Percentiles rank a stretch among this genome's conserved stretches.
phyloP scores from a whole-genome alignment of 768 basidiomycete genomes.

The Mycena olivaceomarginata region DNA sequence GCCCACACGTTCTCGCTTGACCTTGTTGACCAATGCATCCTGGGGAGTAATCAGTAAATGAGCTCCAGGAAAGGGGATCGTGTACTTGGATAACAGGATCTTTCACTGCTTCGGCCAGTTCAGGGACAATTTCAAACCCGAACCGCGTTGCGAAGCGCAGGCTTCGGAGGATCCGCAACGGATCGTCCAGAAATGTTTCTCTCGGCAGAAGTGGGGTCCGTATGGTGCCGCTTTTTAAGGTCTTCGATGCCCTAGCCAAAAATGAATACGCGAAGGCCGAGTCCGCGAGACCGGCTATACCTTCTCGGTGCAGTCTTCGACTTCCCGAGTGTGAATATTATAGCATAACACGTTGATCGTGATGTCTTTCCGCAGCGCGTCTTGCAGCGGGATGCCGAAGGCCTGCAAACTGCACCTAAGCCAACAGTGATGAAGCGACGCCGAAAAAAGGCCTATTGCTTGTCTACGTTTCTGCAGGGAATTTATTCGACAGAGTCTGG shows the following conservation, averaged over 20 bases:
- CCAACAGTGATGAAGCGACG: background rate
- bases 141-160: slow-evolving; percentile 94
- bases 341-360: slow-evolving; percentile 98
- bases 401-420: slow-evolving; percentile 65
- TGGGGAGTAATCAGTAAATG: slow-evolving; percentile 44
- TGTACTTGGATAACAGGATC: slow-evolving; percentile 80
- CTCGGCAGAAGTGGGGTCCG: slow-evolving; percentile 92
- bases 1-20: slow-evolving; percentile 93
- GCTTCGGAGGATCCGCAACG: slow-evolving; percentile 94
- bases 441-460: slow-evolving; percentile 52
- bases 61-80: slow-evolving; percentile 49
- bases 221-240: slow-evolving; percentile 81
- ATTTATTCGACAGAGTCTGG: no score
- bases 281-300: slow-evolving; percentile 57
- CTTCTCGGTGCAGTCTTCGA: slow-evolving; percentile 93
- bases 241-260: slow-evolving; percentile 86
- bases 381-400: slow-evolving; percentile 94
- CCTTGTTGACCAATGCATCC: slow-evolving; percentile 85
- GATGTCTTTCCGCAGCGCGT: slow-evolving; percentile 92
- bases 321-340: slow-evolving; percentile 89
- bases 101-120: slow-evolving; percentile 77
- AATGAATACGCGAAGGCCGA: slow-evolving; percentile 7
- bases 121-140: slow-evolving; percentile 85
- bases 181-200: slow-evolving; percentile 96
- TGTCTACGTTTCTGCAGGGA: no score